phyloP scores from a whole-genome alignment of 2,329 filamentous ascomycete genomes.

The Ascochyta fabae region DNA sequence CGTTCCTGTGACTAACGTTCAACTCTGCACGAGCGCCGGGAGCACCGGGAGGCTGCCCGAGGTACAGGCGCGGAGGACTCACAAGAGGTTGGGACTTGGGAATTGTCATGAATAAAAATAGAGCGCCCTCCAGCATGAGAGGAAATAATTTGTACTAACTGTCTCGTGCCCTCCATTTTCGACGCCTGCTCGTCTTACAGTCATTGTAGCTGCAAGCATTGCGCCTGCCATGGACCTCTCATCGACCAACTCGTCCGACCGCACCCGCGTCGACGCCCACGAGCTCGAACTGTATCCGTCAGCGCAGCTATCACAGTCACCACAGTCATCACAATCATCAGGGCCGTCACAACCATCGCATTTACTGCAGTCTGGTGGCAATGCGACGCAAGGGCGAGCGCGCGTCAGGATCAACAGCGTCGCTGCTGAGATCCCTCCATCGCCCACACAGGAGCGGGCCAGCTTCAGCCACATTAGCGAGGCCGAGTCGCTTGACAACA shows the following conservation, averaged over 20 bases:
- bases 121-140: neutral
- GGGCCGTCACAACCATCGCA: constrained; percentile 9
- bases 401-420: constrained; percentile 40
- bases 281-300: constrained; percentile 4
- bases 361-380: constrained; percentile 19
- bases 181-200: neutral
- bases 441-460: constrained; percentile 3
- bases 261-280: constrained; percentile 13
- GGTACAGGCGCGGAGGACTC: neutral
- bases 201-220: constrained; percentile 8
- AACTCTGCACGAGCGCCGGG: neutral
- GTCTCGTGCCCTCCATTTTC: neutral
- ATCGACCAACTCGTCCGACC: constrained; percentile 21
- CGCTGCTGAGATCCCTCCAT: constrained; percentile 29
- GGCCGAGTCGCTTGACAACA: constrained; percentile 17
- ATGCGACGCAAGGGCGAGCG: constrained; percentile 17
- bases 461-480: constrained; percentile 25
- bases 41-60: no score
- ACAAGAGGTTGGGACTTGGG: constrained; percentile 1
- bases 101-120: constrained; percentile 1
- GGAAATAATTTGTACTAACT: neutral
- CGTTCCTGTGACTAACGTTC: constrained; percentile 15
- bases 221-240: constrained; percentile 25
- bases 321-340: no score
- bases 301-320: neutral